Conservation (phyloP, 352 stramenopile species). For the Pythium oligandrum region DNA sequence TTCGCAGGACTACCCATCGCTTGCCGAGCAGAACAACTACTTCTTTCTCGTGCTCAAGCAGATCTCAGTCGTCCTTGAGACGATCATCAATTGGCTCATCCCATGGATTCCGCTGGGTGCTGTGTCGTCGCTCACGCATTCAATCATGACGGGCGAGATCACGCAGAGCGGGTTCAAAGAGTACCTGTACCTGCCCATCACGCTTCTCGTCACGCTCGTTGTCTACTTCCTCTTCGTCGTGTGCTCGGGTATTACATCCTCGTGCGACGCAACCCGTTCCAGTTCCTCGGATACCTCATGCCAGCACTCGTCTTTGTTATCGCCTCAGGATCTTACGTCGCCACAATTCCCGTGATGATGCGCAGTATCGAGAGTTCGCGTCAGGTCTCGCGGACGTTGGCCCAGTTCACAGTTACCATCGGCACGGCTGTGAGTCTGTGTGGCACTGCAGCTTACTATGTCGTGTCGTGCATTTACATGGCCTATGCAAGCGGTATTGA, state of each 20-base stretch:
- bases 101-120: conserved; percentile 43
- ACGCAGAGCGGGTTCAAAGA: conserved; percentile 24
- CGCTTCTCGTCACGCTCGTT: conserved; percentile 35
- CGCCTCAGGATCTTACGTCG: conserved; percentile 36
- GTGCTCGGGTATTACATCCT: conserved; percentile 51
- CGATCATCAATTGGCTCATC: conserved; percentile 66
- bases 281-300: conserved; percentile 50
- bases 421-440: conserved; percentile 45
- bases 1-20: conserved; percentile 34
- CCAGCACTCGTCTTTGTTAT: conserved; percentile 54
- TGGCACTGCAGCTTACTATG: conserved; percentile 47
- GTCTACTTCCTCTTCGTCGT: conserved; percentile 43
- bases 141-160: conserved; percentile 39
- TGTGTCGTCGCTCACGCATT: conserved; percentile 45
- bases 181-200: conserved; percentile 34
- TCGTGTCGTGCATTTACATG: conserved; percentile 53
- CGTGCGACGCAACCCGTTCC: conserved; percentile 56
- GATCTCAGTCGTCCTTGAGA: conserved; percentile 49
- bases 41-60: conserved; percentile 53
- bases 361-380: conserved; percentile 54
- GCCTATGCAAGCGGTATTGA: conserved; percentile 44
- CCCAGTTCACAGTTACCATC: conserved; percentile 52
- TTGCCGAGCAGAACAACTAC: conserved; percentile 36
- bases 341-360: conserved; percentile 57
- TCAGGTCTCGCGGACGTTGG: conserved; percentile 59